These are phyloP conservation scores for Lyophyllum decastes DNA, from an alignment of 768 basidiomycete genomes.

Conservation along the genomic window DNA sequence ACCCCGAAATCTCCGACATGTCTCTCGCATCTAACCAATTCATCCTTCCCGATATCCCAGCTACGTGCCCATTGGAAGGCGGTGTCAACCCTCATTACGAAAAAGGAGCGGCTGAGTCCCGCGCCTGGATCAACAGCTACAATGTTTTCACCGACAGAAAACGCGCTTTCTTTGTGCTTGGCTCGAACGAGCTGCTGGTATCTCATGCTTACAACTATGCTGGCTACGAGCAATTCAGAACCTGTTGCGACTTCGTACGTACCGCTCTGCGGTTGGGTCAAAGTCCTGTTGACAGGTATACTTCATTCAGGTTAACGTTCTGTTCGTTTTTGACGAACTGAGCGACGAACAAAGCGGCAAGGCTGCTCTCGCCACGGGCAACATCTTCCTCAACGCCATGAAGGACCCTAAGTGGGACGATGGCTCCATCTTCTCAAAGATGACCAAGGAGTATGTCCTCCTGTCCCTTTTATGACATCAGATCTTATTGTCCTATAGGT, in stretches of 20 bases:
- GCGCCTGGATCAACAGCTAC: slow-evolving; percentile 64
- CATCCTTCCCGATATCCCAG: slow-evolving; percentile 57
- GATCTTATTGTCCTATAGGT: slow-evolving; percentile 37
- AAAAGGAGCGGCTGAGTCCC: slow-evolving; percentile 55
- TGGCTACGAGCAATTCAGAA: slow-evolving; percentile 56
- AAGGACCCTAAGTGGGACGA: slow-evolving; percentile 53
- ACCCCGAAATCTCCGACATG: slow-evolving; percentile 19
- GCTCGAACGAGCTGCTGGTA: slow-evolving; percentile 61
- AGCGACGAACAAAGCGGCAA: slow-evolving; percentile 64
- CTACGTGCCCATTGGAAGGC: slow-evolving; percentile 46
- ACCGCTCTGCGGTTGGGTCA: neutral
- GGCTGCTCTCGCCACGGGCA: slow-evolving; percentile 55
- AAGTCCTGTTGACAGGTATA: neutral
- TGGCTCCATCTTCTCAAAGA: slow-evolving; percentile 54
- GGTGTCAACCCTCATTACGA: slow-evolving; percentile 59
- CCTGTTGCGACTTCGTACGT: slow-evolving; percentile 60
- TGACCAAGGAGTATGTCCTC: slow-evolving; percentile 59
- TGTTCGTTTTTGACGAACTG: slow-evolving; percentile 70
- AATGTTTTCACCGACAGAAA: slow-evolving; percentile 60
- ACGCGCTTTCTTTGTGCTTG: slow-evolving; percentile 63
- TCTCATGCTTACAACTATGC: slow-evolving; percentile 64
- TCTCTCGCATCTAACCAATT: slow-evolving; percentile 33
- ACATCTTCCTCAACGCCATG: slow-evolving; percentile 55
- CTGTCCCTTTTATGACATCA: neutral
- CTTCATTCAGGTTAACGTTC: slow-evolving; percentile 47